These are phyloP conservation scores for Trichosporon sp. DNA, from an alignment of 1,284 basidiomycete genomes.

Conservation along the genomic window DNA sequence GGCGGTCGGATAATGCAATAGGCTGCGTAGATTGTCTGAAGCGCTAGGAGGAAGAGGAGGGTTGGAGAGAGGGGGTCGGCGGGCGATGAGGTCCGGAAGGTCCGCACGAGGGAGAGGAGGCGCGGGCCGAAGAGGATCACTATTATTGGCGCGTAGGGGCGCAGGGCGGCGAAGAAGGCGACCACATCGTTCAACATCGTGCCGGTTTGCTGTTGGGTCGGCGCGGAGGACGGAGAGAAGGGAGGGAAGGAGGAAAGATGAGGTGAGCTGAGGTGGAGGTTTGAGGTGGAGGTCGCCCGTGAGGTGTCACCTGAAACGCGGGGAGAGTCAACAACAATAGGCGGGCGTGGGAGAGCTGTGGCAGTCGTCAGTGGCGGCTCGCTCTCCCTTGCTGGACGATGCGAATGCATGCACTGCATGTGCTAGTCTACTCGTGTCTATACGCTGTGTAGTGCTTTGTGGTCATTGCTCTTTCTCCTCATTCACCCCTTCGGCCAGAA, in stretches of 20 bases:
- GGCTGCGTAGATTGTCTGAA: not conserved
- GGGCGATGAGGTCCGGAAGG: not conserved
- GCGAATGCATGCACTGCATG: no score
- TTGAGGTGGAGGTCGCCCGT: not conserved
- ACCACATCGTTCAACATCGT: constrained; percentile 6
- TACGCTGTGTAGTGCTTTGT: no score
- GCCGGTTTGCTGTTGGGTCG: not conserved
- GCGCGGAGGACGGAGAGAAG: not conserved
- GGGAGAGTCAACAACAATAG: not conserved
- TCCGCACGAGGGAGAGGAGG: not conserved
- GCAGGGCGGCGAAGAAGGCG: not conserved
- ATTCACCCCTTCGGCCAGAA: no score
- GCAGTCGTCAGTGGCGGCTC: not conserved
- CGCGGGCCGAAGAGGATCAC: constrained; percentile 14
- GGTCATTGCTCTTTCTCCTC: no score
- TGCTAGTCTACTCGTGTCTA: no score
- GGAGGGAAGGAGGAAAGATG: not conserved
- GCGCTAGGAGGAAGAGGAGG: not conserved
- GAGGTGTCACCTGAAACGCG: constrained; percentile 5
- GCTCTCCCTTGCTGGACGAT: no score
- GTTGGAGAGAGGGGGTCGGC: not conserved
- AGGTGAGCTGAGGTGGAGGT: not conserved
- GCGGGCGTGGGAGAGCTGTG: not conserved
- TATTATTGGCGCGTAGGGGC: not conserved
- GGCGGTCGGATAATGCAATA: constrained; percentile 30